These are phyloP conservation scores for Tetracentron sinense DNA, from an alignment of 164 flowering plant species.

Conservation along the genomic window DNA sequence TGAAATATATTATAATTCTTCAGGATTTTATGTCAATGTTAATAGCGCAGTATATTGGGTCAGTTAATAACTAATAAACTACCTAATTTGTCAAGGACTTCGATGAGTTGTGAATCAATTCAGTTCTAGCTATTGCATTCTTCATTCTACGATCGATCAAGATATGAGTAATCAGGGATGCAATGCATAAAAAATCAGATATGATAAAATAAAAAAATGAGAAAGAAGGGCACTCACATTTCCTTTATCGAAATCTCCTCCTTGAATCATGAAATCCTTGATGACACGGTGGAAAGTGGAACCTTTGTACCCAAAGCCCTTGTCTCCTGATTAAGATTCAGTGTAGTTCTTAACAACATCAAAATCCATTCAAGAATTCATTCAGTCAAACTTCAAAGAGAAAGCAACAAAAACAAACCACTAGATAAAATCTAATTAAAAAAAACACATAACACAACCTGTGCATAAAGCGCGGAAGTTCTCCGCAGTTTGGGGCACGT, in stretches of 20 bases:
- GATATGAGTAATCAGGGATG: too few relatives aligned
- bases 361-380: conserved; percentile 7
- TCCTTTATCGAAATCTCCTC: conserved; percentile 85
- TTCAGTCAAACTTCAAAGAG: neutral
- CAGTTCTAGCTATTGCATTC: too few relatives aligned
- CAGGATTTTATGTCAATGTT: too few relatives aligned
- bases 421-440: neutral
- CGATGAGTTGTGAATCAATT: too few relatives aligned
- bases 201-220: conserved; percentile 7
- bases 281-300: conserved; percentile 91
- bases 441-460: conserved; percentile 37
- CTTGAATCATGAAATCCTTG: conserved; percentile 96
- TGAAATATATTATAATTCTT: too few relatives aligned
- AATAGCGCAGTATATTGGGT: too few relatives aligned
- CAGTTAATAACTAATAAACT: too few relatives aligned
- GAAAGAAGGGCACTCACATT: conserved; percentile 34
- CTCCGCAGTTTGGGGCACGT: conserved; percentile 91
- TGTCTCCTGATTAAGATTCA: conserved; percentile 58
- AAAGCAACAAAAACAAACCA: neutral
- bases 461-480: conserved; percentile 96
- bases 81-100: too few relatives aligned
- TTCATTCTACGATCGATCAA: too few relatives aligned
- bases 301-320: conserved; percentile 91
- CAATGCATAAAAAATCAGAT: neutral
- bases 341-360: conserved; percentile 4